Base-by-base conservation (phyloP, 352 stramenopile species). In the Phytophthora lateralis region DNA sequence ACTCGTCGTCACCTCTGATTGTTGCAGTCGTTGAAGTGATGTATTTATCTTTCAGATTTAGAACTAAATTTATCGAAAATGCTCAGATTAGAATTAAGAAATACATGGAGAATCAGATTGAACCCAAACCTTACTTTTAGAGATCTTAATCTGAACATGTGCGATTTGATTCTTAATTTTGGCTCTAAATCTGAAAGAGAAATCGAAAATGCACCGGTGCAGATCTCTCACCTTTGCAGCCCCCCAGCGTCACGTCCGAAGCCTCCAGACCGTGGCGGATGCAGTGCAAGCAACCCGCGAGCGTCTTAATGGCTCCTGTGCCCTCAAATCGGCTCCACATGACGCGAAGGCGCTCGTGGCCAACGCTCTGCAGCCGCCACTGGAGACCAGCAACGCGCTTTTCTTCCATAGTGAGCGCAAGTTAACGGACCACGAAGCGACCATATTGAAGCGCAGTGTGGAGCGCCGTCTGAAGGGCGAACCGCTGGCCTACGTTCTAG, bases 401-500 rank as follows among this genome's bases (percentile, higher is more conserved):
- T 79, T 90, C 41, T 72, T 92, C 34, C 66, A 85, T 34, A 62
- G 60, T 29, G 73, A 89, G 18, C 78, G 79, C 2, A 35, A 68
- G 32, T 60, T 92, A 27, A 79, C 68, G 12, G 10, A 43, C 10
- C 50, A 63, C 0, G 82, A 91, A 44, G 60, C 67, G 4, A 42
- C 63, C 11, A 41, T 4, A 24, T 52, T 92, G n/a, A 53, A 29
- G 0, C 21, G 7, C 2, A 59, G 50, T 11, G 26, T 84, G 3
- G 42, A 64, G 26, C 72, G 71, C 3, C 67, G 81, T 12, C 54
- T 43, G 9, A 45, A 37, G 4, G 78, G 80, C n/a, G 77, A 93
- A 61, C 85, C 85, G 8, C 67, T 95, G 4, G 85, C 85, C n/a
- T 93, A 93, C 43, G 63, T 93, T 12, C 44, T 80, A 0, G 80